Evolutionary conservation across 441 rosid genomes (phyloP).

Genomic region (Gossypium schwendimanii): DNA sequence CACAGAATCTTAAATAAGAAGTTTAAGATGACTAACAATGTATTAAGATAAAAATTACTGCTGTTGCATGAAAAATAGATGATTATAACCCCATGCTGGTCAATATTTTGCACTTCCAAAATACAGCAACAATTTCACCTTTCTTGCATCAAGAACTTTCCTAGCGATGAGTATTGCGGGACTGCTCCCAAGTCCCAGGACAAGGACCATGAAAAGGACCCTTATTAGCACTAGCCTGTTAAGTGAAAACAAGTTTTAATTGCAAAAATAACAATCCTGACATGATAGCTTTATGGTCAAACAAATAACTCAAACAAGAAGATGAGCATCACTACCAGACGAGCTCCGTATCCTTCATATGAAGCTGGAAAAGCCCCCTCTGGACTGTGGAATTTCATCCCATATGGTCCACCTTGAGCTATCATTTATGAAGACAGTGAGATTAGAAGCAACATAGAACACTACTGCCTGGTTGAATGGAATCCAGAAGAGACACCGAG

Average conservation of each 20-base stretch:
- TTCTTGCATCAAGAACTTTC: slow-evolving; percentile 24
- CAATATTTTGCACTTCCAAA: slow-evolving; percentile 17
- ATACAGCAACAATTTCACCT: slow-evolving; percentile 14
- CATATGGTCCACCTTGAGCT: slow-evolving; percentile 63
- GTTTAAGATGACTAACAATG: slow-evolving; percentile 36
- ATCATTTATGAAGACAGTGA: slow-evolving; percentile 18
- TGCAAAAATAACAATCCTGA: slow-evolving; percentile 4
- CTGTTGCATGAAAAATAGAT: slow-evolving; percentile 25
- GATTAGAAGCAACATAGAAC: slow-evolving; percentile 17
- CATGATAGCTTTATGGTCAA: neutral
- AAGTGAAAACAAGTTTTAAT: slow-evolving; percentile 13
- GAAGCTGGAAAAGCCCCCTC: slow-evolving; percentile 55
- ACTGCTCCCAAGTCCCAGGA: slow-evolving; percentile 72
- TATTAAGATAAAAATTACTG: slow-evolving; percentile 32
- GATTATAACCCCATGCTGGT: slow-evolving; percentile 26
- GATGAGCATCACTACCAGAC: slow-evolving; percentile 42
- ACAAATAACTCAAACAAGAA: slow-evolving; percentile 15
- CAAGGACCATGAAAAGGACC: slow-evolving; percentile 61
- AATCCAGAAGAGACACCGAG: neutral
- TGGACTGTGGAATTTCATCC: slow-evolving; percentile 44
- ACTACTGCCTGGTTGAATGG: neutral
- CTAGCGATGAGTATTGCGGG: slow-evolving; percentile 56
- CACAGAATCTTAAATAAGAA: slow-evolving; percentile 20
- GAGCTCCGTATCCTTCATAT: slow-evolving; percentile 58
- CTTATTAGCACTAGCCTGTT: slow-evolving; percentile 63